Percentiles rank a stretch among this genome's conserved stretches.
These are phyloP conservation scores for Podochytrium sp. DNA, from an alignment of 192 early-diverging fungal species.

Conservation along the genomic window DNA sequence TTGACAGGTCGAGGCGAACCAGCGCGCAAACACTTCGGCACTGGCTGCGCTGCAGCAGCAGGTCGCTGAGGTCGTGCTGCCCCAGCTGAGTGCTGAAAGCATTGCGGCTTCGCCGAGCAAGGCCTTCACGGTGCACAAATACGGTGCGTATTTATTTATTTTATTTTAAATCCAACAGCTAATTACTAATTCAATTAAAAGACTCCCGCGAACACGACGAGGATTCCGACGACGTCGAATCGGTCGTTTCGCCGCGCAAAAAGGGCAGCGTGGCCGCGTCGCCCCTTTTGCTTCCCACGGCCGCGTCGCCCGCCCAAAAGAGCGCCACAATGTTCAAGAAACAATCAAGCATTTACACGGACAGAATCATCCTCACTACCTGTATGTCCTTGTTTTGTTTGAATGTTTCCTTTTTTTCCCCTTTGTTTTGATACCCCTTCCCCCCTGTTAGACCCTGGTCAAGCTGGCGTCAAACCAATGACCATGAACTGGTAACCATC, in stretches of 20 bases:
- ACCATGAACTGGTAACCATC: conserved; percentile 65
- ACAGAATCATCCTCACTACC: conserved; percentile 71
- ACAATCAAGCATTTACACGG: conserved; percentile 48
- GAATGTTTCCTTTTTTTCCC: not conserved
- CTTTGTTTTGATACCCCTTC: not conserved
- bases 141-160: not conserved
- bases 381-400: conserved; percentile 26
- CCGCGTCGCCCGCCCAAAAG: not conserved
- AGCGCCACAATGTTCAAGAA: not conserved
- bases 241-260: not conserved
- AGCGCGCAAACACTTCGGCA: conserved; percentile 9
- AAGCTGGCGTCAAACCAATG: conserved; percentile 74
- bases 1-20: conserved; percentile 30
- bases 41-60: conserved; percentile 4
- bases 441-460: conserved; percentile 50
- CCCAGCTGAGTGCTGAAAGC: not conserved
- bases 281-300: not conserved
- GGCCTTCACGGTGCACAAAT: conserved; percentile 18
- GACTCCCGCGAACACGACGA: conserved; percentile 13
- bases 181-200: not conserved
- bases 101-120: not conserved
- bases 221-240: conserved; percentile 34
- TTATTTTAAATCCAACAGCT: not conserved
- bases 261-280: not conserved
- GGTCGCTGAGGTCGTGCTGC: conserved; percentile 6